phyloP scores from a whole-genome alignment of 176 grass and related monocot species.

The Oryza meridionalis region DNA sequence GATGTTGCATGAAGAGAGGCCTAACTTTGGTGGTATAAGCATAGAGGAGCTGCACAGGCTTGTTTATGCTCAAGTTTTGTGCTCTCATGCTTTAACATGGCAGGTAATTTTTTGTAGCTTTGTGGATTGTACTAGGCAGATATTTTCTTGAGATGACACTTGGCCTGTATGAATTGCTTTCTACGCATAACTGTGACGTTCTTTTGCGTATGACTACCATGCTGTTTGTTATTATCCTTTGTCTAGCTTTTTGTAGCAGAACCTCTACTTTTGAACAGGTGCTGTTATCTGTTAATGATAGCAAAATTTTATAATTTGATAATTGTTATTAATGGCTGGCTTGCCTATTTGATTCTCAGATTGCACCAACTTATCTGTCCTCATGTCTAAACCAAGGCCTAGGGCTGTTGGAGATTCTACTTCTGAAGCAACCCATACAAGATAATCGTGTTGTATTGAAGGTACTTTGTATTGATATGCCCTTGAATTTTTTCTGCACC shows the following conservation, averaged over 20 bases:
- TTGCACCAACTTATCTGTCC: constrained; percentile 89
- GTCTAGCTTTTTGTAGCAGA: constrained; percentile 24
- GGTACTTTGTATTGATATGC: constrained; percentile 47
- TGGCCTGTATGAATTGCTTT: constrained; percentile 13
- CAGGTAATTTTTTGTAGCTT: constrained; percentile 73
- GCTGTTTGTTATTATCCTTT: constrained; percentile 13
- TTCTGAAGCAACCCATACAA: constrained; percentile 83
- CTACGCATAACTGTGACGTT: constrained; percentile 11
- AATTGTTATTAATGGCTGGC: constrained; percentile 3
- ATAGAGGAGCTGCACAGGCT: constrained; percentile 91
- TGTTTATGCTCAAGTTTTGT: constrained; percentile 89
- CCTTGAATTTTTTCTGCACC: constrained; percentile 25
- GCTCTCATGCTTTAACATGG: constrained; percentile 95
- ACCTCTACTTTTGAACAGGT: neutral
- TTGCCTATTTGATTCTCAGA: constrained; percentile 70
- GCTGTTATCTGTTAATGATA: constrained; percentile 36
- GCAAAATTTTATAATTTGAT: constrained; percentile 4
- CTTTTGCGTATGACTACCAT: neutral
- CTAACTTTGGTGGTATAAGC: constrained; percentile 78
- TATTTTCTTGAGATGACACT: neutral
- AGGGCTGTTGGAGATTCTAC: constrained; percentile 87
- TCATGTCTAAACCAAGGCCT: constrained; percentile 88
- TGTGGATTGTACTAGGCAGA: constrained; percentile 18
- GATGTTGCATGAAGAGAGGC: constrained; percentile 79
- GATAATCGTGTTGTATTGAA: constrained; percentile 76